phyloP scores from a whole-genome alignment of 441 rosid species.

The Bocquillonia castaneifolia region DNA sequence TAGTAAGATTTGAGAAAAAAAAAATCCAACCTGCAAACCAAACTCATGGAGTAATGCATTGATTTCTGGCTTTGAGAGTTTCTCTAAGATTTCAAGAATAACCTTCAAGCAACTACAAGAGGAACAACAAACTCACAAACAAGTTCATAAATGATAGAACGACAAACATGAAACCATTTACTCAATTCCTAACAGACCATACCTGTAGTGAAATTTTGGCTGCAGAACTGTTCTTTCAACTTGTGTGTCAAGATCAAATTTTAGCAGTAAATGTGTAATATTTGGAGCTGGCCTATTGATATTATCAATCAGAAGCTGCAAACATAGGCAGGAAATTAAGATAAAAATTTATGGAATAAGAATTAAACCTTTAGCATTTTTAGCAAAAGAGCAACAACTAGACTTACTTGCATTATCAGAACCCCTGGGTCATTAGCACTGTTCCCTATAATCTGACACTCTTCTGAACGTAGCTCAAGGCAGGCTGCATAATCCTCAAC shows the following conservation, averaged over 20 bases:
- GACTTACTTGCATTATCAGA: constrained; percentile 81
- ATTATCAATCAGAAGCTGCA: constrained; percentile 84
- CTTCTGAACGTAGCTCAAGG: constrained; percentile 84
- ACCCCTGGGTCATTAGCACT: constrained; percentile 76
- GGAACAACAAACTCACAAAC: constrained; percentile 14
- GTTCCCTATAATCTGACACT: constrained; percentile 63
- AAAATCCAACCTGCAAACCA: constrained; percentile 74
- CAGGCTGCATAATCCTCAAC: constrained; percentile 95
- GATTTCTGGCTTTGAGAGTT: constrained; percentile 65
- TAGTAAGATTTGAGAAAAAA: constrained; percentile 10
- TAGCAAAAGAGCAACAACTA: neutral
- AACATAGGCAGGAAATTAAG: constrained; percentile 13
- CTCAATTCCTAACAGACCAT: constrained; percentile 18
- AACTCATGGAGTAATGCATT: constrained; percentile 86
- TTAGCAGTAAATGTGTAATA: constrained; percentile 83
- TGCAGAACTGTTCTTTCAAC: constrained; percentile 80
- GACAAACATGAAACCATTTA: neutral
- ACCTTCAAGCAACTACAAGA: constrained; percentile 86
- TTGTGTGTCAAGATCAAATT: constrained; percentile 75
- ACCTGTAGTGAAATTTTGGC: constrained; percentile 98
- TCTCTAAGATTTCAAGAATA: constrained; percentile 84
- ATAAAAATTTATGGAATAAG: constrained; percentile 14
- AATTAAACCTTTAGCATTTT: neutral
- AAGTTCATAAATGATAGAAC: constrained; percentile 9
- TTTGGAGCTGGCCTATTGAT: constrained; percentile 89